A percentile compares a stretch with the other conserved stretches of the same genome.
phyloP scores from a whole-genome alignment of 192 early-diverging fungal species.

The Coemansia sp. region DNA sequence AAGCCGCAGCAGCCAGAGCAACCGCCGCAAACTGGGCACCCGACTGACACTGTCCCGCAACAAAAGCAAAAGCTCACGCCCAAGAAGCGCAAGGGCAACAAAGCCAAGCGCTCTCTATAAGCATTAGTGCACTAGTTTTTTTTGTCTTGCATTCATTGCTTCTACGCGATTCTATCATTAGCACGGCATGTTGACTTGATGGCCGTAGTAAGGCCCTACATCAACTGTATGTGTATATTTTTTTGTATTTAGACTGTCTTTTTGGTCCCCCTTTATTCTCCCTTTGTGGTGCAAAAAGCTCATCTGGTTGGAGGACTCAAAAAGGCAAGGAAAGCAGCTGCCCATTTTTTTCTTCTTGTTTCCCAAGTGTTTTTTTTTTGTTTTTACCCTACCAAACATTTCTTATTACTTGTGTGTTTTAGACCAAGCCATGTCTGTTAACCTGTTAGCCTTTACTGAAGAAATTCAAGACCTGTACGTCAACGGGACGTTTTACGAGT shows the following conservation, averaged over 20 bases:
- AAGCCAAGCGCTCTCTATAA: constrained; percentile 16
- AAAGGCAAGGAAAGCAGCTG: too few species aligned
- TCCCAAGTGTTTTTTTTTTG: too few species aligned
- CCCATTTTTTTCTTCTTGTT: too few species aligned
- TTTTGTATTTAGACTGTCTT: too few species aligned
- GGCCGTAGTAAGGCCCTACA: too few species aligned
- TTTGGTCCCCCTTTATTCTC: too few species aligned
- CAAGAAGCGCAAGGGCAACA: constrained; percentile 15
- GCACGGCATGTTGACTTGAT: too few species aligned
- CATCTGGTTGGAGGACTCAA: too few species aligned
- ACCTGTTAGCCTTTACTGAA: neutral
- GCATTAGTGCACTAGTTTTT: neutral
- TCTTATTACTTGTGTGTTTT: neutral
- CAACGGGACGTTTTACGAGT: neutral
- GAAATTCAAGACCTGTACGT: neutral
- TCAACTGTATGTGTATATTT: too few species aligned
- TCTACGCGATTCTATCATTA: too few species aligned
- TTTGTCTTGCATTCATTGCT: neutral
- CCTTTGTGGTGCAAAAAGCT: too few species aligned
- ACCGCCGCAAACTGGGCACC: neutral
- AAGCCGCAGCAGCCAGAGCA: neutral
- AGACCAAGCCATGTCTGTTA: constrained; percentile 3
- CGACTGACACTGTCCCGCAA: neutral
- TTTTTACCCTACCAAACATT: too few species aligned
- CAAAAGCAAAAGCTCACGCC: constrained; percentile 9